Evolutionary conservation across 1,284 basidiomycete species (phyloP), one percentile per base, ranked within the genome.

Genomic region (Ceratobasidium sp.): DNA sequence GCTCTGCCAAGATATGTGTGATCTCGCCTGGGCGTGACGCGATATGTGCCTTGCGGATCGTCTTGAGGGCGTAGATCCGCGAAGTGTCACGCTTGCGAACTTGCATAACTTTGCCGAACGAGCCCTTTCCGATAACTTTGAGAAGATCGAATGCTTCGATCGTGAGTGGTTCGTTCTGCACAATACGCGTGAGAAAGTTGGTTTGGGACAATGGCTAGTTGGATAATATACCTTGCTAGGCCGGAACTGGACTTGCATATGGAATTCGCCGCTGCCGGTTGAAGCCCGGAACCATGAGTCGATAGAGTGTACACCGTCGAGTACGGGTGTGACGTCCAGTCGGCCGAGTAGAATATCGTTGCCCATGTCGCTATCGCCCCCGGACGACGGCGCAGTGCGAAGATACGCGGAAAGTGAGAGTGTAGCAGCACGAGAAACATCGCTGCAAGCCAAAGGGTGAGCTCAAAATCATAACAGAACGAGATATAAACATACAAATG

Each of bases 61-160:
- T 99, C 85, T 99, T 99, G 97, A 99, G 99, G 76, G 98, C 98
- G 87, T 99, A 99, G 87, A 99, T 99, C 71, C 98, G 95, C 85
- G 96, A 95, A 61, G 98, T 99, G 87, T 99, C 97, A 85, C 90
- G 93, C 87, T 99, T 99, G 80, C 97, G 94, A 55, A 99, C 97
- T 86, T 99, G 98, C 89, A 99, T 99, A 28, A 99, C 97, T 70
- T 95, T 94, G n/a, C 98, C 98, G 85, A 99, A 99, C 0, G 98
- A 99, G 5, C 98, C 98, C 72, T 96, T 93, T 66, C 98, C 98
- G 86, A 99, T 99, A 81, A 99, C 93, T 86, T 98, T 98, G 84
- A 99, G 91, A 87, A 99, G 98, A 83, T 99, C 98, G 84, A 99
- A 99, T 85, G 99, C 97, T 84, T 93, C 91, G 55, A 96, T 96